Evolutionary conservation across 306 rosid species (phyloP).

Genomic region (Inga oerstediana): DNA sequence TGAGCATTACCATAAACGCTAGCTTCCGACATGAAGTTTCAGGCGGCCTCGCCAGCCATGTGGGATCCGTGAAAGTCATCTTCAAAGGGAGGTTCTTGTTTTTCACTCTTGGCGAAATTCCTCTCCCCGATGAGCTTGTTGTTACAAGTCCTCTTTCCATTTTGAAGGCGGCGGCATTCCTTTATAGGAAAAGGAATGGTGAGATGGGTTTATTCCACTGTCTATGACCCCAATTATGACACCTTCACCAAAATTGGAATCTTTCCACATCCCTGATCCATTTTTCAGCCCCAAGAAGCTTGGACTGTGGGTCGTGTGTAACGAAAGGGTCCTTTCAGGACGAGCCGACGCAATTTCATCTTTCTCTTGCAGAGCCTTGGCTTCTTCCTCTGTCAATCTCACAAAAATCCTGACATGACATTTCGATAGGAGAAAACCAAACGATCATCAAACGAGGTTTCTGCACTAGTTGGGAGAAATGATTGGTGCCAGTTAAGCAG

Average conservation of each 20-base stretch:
- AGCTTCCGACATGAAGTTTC: slow-evolving; percentile 52
- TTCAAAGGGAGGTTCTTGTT: slow-evolving; percentile 51
- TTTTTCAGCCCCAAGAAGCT: slow-evolving; percentile 59
- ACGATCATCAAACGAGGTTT: slow-evolving; percentile 13
- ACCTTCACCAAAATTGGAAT: slow-evolving; percentile 60
- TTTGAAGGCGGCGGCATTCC: slow-evolving; percentile 63
- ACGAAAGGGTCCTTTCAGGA: slow-evolving; percentile 40
- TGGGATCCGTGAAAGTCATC: slow-evolving; percentile 72
- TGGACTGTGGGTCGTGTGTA: slow-evolving; percentile 72
- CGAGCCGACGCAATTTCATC: slow-evolving; percentile 56
- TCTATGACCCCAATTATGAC: slow-evolving; percentile 72
- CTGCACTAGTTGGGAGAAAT: slow-evolving; percentile 41
- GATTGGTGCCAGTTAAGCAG: slow-evolving; percentile 57
- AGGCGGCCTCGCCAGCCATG: slow-evolving; percentile 65
- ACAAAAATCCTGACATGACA: slow-evolving; percentile 61
- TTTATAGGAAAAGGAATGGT: background rate
- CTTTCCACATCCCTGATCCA: slow-evolving; percentile 65
- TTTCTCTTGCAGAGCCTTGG: slow-evolving; percentile 44
- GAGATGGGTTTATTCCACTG: background rate
- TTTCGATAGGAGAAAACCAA: slow-evolving; percentile 51
- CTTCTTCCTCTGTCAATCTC: slow-evolving; percentile 57
- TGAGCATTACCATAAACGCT: slow-evolving; percentile 52
- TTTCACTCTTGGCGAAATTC: slow-evolving; percentile 29
- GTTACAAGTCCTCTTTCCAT: slow-evolving; percentile 64
- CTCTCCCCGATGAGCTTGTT: slow-evolving; percentile 79